Conservation (phyloP, 345 rosid species). For the Luvunga scandens region DNA sequence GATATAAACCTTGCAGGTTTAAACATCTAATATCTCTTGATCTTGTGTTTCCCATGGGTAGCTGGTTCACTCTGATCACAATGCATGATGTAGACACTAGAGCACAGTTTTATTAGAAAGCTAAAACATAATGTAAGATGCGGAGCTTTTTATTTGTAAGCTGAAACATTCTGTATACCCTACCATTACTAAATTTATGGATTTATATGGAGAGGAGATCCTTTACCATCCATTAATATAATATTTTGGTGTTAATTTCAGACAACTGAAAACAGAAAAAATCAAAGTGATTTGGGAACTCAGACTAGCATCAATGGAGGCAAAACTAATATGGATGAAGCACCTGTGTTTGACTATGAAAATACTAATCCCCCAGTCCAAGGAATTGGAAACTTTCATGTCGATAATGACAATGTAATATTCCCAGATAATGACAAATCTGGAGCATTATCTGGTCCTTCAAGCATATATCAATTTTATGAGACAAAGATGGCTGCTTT, state of each 20-base stretch:
- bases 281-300: constrained; percentile 32
- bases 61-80: not conserved
- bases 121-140: not conserved
- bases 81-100: not conserved
- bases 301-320: constrained; percentile 32
- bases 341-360: constrained; percentile 45
- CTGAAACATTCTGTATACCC: not conserved
- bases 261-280: constrained; percentile 42
- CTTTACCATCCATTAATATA: constrained; percentile 2
- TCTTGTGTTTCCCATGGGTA: not conserved
- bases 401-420: constrained; percentile 38
- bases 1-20: not conserved
- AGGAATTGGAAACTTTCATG: constrained; percentile 39
- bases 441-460: constrained; percentile 42
- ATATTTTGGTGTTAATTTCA: constrained; percentile 30
- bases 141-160: not conserved
- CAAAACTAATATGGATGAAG: constrained; percentile 52
- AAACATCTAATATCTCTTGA: not conserved
- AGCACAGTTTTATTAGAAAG: not conserved
- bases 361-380: constrained; percentile 30
- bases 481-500: constrained; percentile 73
- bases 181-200: not conserved
- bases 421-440: constrained; percentile 48
- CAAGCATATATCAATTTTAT: constrained; percentile 65
- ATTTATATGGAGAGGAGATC: not conserved